These are phyloP conservation scores for Arthrinium phaeospermum DNA, from an alignment of 2,329 filamentous ascomycete species.

Conservation along the genomic window DNA sequence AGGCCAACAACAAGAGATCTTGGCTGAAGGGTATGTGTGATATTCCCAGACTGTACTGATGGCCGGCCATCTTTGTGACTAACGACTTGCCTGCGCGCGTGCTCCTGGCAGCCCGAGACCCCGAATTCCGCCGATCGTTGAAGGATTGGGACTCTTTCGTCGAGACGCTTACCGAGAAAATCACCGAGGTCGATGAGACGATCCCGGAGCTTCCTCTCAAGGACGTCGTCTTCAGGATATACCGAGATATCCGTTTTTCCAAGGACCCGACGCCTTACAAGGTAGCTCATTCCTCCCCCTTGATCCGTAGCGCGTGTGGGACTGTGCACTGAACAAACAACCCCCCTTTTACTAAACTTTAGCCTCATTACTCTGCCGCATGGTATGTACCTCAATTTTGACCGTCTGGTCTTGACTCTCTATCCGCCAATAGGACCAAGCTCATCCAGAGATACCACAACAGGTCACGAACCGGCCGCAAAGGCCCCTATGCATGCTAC, in stretches of 20 bases:
- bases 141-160: conserved; percentile 85
- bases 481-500: conserved; percentile 87
- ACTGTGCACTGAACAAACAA: conserved; percentile 18
- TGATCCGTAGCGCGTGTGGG: conserved; percentile 32
- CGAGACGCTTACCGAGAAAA: conserved; percentile 70
- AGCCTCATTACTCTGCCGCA: conserved; percentile 83
- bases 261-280: conserved; percentile 90
- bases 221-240: conserved; percentile 86
- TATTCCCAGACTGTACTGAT: conserved; percentile 13
- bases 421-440: conserved; percentile 18
- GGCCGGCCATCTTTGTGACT: not conserved
- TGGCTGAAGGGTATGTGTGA: conserved; percentile 61
- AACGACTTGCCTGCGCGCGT: conserved; percentile 17
- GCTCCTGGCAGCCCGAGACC: conserved; percentile 69
- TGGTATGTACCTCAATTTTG: conserved; percentile 56
- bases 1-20: conserved; percentile 61
- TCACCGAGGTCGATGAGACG: conserved; percentile 77
- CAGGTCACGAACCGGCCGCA: conserved; percentile 82
- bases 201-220: conserved; percentile 86
- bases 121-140: conserved; percentile 77
- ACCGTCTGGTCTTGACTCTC: not conserved
- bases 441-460: conserved; percentile 10
- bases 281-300: conserved; percentile 49
- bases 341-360: not conserved
- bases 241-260: conserved; percentile 84